Evolutionary conservation across 148 eudicot species (phyloP).

Genomic region (Cornus kousa): DNA sequence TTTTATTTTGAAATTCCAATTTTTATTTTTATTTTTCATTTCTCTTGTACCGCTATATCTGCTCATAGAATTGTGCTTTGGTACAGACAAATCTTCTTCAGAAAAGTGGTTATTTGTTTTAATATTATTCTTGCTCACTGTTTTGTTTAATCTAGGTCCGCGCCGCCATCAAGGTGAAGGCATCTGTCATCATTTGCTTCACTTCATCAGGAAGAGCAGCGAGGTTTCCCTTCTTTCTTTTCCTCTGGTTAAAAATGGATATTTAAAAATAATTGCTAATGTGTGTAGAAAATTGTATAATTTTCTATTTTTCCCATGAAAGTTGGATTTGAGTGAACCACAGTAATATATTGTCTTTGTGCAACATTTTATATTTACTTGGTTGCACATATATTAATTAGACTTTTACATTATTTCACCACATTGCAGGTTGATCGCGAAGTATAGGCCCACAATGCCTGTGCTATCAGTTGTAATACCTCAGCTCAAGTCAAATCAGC

Average conservation of each 20-base stretch:
- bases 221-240: constrained; percentile 13
- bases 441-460: constrained; percentile 70
- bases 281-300: background rate
- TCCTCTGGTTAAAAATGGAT: background rate
- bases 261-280: background rate
- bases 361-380: background rate
- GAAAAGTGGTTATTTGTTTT: background rate
- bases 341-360: background rate
- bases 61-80: background rate
- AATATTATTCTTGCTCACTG: background rate
- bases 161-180: constrained; percentile 88
- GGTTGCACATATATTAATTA: background rate
- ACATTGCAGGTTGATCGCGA: constrained; percentile 30
- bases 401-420: background rate
- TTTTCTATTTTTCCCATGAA: background rate
- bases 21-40: too few relatives aligned
- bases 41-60: background rate
- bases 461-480: constrained; percentile 73
- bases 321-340: background rate
- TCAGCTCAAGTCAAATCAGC: constrained; percentile 62
- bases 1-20: background rate
- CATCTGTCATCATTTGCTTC: constrained; percentile 83
- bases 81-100: background rate
- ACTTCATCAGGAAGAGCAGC: constrained; percentile 66
- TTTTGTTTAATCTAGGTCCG: constrained; percentile 46